Evolutionary conservation across 1,139 yeast genomes (phyloP), one percentile per base, ranked within the genome.

Genomic region (Yamadazyma spencermartinsiae): DNA sequence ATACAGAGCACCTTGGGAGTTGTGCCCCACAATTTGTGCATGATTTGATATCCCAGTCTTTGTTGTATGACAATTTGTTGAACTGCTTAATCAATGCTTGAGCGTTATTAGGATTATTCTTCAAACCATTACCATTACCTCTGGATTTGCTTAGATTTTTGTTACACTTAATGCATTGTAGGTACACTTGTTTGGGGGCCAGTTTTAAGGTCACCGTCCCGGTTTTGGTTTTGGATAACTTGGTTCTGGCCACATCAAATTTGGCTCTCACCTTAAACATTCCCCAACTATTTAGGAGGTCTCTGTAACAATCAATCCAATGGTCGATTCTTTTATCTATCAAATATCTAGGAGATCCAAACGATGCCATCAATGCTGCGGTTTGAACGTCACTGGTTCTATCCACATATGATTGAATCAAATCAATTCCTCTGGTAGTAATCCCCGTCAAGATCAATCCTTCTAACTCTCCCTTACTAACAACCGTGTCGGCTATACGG

Each of bases 301-400:
- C 63, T 24, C 95, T 65, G 57, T 92, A 90, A 42, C 80, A 79
- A 53, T 74, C 81, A 3, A 82, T 71, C 98, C 98, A 90, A 44
- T 76, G 79, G 31, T 80, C 82, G 2, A 83, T 87, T 42, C 95
- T 65, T 3, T 61, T 63, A 54, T 88, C 96, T 12, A 61, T 61
- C 55, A 90, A 86, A 56, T 86, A 89, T 43, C 92, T 68, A 0
- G 98, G 97, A 37, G 84, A 82, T 0, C 89, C 95, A 63, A 78
- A 87, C 2, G 90, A 73, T 0, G 88, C 77, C 9, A 90, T 80
- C 36, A 90, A 63, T 0, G 96, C 83, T 0, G 96, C 97, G 0
- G 96, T 89, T 60, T 92, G 98, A 2, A 90, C 86, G 58, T 92
- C 98, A 42, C 89, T 79, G 0, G 96, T 87, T 50, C 92, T 73